A percentile compares a stretch with the other conserved stretches of the same genome.
phyloP scores from a whole-genome alignment of 2,329 filamentous ascomycete genomes.

The Fusarium illudens region DNA sequence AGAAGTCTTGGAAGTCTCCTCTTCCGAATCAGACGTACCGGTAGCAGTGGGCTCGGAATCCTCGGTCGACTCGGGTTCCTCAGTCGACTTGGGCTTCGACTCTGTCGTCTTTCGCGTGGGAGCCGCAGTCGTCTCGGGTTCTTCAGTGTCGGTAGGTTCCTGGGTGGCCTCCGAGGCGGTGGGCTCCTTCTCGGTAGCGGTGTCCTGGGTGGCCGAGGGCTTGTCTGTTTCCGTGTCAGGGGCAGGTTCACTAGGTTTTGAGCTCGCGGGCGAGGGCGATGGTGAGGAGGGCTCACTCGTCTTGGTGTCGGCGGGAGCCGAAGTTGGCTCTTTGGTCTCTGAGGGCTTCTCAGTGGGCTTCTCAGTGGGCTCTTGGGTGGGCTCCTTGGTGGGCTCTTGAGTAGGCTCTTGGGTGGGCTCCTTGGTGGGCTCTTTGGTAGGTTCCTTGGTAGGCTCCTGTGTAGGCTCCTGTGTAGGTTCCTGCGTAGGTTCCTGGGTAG shows the following conservation, averaged over 20 bases:
- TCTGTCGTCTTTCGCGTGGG: constrained; percentile 16
- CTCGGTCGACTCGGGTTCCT: constrained; percentile 14
- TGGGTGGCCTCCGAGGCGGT: constrained; percentile 22
- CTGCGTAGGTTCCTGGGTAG: constrained; percentile 7
- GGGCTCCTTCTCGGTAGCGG: constrained; percentile 21
- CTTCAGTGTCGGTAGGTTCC: constrained; percentile 18
- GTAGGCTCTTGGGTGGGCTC: constrained; percentile 18
- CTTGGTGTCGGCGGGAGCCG: constrained; percentile 4
- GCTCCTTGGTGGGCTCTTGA: neutral
- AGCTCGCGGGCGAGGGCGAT: constrained; percentile 32
- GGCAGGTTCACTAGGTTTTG: constrained; percentile 31
- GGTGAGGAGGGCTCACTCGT: constrained; percentile 38
- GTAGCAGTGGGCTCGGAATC: constrained; percentile 42
- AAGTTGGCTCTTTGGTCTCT: constrained; percentile 19
- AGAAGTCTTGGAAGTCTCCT: constrained; percentile 37
- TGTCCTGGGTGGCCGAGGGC: constrained; percentile 27
- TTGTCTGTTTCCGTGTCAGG: constrained; percentile 38
- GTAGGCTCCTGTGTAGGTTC: constrained; percentile 19
- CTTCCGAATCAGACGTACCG: constrained; percentile 43
- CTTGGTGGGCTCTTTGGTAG: constrained; percentile 18
- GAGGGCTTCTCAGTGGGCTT: constrained; percentile 14
- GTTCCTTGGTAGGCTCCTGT: constrained; percentile 1
- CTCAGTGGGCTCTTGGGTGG: constrained; percentile 4
- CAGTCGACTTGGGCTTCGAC: constrained; percentile 25
- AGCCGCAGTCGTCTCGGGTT: constrained; percentile 21